phyloP scores from a whole-genome alignment of 1,284 basidiomycete species.

The Fomitopsis pinicola region DNA sequence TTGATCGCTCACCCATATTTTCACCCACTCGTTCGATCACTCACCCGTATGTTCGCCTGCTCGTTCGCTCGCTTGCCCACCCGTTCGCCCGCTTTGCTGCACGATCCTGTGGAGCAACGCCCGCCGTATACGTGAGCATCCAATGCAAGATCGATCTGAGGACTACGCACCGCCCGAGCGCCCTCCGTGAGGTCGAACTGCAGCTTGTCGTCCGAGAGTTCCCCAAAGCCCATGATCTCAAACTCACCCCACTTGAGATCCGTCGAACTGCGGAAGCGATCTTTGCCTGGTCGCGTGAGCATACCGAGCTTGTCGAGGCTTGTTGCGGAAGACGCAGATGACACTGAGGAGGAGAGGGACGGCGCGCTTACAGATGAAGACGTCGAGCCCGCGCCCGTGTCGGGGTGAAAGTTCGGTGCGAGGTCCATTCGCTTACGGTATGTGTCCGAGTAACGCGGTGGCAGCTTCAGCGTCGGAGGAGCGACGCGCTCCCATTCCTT shows the following conservation, averaged over 20 bases:
- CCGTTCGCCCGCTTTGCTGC: slow-evolving; percentile 69
- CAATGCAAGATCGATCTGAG: not conserved
- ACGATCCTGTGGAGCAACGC: slow-evolving; percentile 45
- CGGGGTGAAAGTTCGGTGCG: slow-evolving; percentile 53
- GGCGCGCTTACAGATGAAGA: slow-evolving; percentile 21
- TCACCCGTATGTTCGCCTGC: too few relatives aligned
- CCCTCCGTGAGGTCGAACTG: slow-evolving; percentile 85
- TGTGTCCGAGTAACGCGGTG: slow-evolving; percentile 60
- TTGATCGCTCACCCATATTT: too few relatives aligned
- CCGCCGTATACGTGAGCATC: not conserved
- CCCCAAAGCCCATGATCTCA: slow-evolving; percentile 74
- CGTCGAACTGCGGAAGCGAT: slow-evolving; percentile 73
- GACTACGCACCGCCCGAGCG: slow-evolving; percentile 64
- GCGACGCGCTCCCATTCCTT: slow-evolving; percentile 72
- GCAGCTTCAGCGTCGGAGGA: slow-evolving; percentile 49
- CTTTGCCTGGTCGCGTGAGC: slow-evolving; percentile 41
- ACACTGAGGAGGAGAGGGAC: slow-evolving; percentile 26
- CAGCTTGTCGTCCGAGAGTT: slow-evolving; percentile 53
- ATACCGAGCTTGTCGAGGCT: slow-evolving; percentile 28
- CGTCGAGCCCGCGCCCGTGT: slow-evolving; percentile 29
- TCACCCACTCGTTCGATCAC: too few relatives aligned
- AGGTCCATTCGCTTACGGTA: slow-evolving; percentile 73
- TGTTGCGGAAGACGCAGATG: slow-evolving; percentile 26
- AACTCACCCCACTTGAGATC: slow-evolving; percentile 89
- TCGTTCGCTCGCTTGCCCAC: too few relatives aligned